Percentiles rank a stretch among this genome's conserved stretches.
phyloP scores from a whole-genome alignment of 805 yeast genomes.

The Lipomyces sp. region DNA sequence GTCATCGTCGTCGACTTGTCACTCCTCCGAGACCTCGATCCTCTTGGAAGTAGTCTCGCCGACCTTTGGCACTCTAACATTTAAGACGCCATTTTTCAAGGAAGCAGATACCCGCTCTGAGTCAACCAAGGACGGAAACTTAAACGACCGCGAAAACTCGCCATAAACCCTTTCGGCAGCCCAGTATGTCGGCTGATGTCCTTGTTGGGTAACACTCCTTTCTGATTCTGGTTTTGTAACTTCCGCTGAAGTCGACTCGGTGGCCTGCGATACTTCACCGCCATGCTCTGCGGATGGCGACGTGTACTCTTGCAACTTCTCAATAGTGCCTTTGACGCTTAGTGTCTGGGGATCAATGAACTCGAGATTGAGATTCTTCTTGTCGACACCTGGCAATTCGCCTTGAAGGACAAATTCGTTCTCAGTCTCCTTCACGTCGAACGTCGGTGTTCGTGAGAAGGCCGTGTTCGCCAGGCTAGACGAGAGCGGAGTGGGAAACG shows the following conservation, averaged over 20 bases:
- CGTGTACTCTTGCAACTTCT: conserved; percentile 19
- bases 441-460: conserved; percentile 27
- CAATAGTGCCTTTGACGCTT: conserved; percentile 24
- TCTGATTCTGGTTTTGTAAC: not conserved
- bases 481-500: not conserved
- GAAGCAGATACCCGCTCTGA: conserved; percentile 27
- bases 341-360: conserved; percentile 31
- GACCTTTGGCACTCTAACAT: conserved; percentile 26
- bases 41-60: conserved; percentile 9
- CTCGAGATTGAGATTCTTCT: conserved; percentile 28
- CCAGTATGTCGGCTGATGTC: conserved; percentile 18
- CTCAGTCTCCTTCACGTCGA: conserved; percentile 31
- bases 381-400: conserved; percentile 35
- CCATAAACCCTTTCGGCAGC: conserved; percentile 30
- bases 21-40: conserved; percentile 12
- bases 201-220: not conserved
- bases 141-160: conserved; percentile 28
- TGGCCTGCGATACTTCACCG: not conserved
- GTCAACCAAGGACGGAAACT: conserved; percentile 28
- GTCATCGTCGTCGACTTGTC: not conserved
- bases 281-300: not conserved
- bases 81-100: conserved; percentile 27
- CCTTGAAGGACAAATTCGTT: conserved; percentile 26
- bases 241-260: not conserved
- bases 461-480: conserved; percentile 13